Base-by-base conservation (phyloP, 2,329 filamentous ascomycete species). In the Aspergillus awamori region DNA sequence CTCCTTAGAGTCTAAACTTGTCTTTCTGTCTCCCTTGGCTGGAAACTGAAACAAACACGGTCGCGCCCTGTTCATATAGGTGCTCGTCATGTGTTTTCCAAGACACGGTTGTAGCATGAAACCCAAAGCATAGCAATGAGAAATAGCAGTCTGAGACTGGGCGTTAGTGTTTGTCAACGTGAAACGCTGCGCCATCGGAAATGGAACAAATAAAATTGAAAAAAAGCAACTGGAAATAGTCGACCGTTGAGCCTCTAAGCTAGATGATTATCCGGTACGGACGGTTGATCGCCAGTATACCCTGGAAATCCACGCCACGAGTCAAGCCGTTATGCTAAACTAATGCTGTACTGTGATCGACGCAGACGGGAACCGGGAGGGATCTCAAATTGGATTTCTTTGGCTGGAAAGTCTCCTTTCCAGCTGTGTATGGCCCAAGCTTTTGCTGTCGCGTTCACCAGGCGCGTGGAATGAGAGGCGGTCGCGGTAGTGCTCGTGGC, bases 321-420 rank as follows among this genome's bases (percentile, higher is more conserved):
- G 48, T 41, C 24, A 22, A 30, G 48, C 57, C 36, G 48, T 58
- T 58, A 33, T 43, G 49, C 36, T 52, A 58, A 39, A 15, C 36
- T 43, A 43, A 43, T 58, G 45, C 26, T 55, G 49, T 45, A 58
- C 49, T 57, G 49, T 17, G 49, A 58, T 58, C 55, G 48, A 53
- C 55, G 47, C 43, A 52, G 58, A 20, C 24, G 47, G 59, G 22
- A 57, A n/a, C 13, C 57, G 17, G 15, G 62, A 51, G 20, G 65
- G 48, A 53, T 81, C 78, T 30, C 1, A 80, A 78, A 36, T 36
- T 0, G 76, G 71, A 20, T 83, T 76, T 60, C 76, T 80, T 65
- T 82, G 79, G 60, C 28, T 60, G 45, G 17, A 60, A 60, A 59
- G 15, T 60, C 47, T 59, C 55, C 51, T 58, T 52, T 28, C 22